Evolutionary conservation across 2,329 filamentous ascomycete genomes (phyloP), one percentile per base, ranked within the genome.

Genomic region (Raffaelea albimanens): DNA sequence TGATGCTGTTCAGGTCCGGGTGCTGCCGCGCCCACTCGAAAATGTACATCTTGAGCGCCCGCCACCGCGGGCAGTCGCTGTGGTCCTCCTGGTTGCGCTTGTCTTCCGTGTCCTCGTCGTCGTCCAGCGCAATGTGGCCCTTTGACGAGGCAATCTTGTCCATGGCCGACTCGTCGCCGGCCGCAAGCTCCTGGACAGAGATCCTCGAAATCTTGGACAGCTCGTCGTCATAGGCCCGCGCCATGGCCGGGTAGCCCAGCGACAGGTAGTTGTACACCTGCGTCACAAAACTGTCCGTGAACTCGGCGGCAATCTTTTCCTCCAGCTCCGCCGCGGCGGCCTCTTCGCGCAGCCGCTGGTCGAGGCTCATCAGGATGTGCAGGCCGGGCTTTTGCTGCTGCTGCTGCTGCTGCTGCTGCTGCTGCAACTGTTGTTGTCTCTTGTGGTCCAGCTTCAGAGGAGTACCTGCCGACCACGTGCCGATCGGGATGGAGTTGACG

Each of bases 261-360:
- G 88, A 95, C 16, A 97, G 74, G 64, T 97, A 97, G 64, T 97
- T 96, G 73, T 94, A 97, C 8, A 97, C 90, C 64, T 97, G 91
- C 0, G 90, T 95, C 48, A 96, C 80, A 61, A 96, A 95, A 3
- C 72, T 72, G 61, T 95, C 87, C 51, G 83, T 73, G 58, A 93
- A 95, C 63, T 95, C 89, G 45, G 66, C 64, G 4, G 67, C 60
- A 50, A 81, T 76, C 56, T 73, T 72, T 45, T 75, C 73, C 53
- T 77, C 68, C 2, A 65, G 64, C 55, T 78, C 73, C 16, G 67
- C 70, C 13, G 66, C 64, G 5, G 63, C 68, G 59, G 75, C 75
- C 54, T 76, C 73, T 49, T 67, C 65, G 49, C 64, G 66, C 16
- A 77, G 61, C 18, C 69, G 68, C 52, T 76, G 73, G 46, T 76